Percentiles rank a stretch among this genome's conserved stretches.
Evolutionary conservation across 352 stramenopile genomes (phyloP).

Genomic region (Phytophthora meadii): DNA sequence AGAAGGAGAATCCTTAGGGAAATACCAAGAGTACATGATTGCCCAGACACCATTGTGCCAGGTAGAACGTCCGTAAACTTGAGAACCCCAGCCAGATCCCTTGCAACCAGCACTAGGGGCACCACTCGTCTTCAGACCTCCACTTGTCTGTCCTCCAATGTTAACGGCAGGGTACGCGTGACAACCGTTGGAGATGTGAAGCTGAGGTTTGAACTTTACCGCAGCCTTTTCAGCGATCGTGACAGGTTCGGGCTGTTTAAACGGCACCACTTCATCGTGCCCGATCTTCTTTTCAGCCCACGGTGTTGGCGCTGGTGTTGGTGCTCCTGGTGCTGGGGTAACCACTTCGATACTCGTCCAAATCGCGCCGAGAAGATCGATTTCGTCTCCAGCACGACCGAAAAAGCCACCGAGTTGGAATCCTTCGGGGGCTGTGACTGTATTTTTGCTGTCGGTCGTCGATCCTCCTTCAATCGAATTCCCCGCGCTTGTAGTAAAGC

Average conservation of each 20-base stretch:
- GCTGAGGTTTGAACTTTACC: conserved; percentile 11
- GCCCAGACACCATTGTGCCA: not conserved
- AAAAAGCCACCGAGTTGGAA: conserved; percentile 23
- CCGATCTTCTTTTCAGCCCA: conserved; percentile 12
- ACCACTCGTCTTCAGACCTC: not conserved
- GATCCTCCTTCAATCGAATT: conserved; percentile 15
- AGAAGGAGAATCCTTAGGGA: too few species aligned
- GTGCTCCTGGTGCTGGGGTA: not conserved
- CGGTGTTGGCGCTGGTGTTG: conserved; percentile 5
- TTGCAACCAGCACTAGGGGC: not conserved
- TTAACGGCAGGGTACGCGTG: conserved; percentile 15
- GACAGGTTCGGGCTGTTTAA: conserved; percentile 1
- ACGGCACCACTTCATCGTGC: conserved; percentile 7
- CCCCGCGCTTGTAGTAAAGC: conserved; percentile 14
- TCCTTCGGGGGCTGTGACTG: not conserved
- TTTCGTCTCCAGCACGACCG: conserved; percentile 16
- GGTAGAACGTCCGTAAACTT: conserved; percentile 10
- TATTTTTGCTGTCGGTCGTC: conserved; percentile 13
- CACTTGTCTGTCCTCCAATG: conserved; percentile 2
- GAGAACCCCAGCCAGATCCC: conserved; percentile 9
- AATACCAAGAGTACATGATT: too few species aligned
- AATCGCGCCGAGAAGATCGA: conserved; percentile 13
- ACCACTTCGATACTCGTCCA: conserved; percentile 19
- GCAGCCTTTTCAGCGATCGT: conserved; percentile 11
- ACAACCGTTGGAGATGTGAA: conserved; percentile 10